These are phyloP conservation scores for Cyclocybe aegerita DNA, from an alignment of 768 basidiomycete species.

Conservation along the genomic window DNA sequence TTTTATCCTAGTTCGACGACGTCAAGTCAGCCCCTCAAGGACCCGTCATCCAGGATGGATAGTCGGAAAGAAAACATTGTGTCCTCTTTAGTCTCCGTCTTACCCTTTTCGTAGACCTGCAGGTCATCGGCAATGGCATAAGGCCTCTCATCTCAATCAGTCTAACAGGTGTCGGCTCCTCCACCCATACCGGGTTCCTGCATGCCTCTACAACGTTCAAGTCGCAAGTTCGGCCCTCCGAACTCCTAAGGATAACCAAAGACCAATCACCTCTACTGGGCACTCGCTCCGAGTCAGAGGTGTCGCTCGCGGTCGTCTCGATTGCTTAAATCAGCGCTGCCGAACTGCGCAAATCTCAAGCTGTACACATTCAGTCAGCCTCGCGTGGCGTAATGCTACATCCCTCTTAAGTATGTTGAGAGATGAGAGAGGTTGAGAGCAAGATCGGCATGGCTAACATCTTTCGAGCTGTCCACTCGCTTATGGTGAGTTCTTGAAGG, in stretches of 20 bases:
- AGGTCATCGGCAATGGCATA: conserved; percentile 29
- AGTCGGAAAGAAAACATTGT: conserved; percentile 35
- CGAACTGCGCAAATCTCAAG: conserved; percentile 19
- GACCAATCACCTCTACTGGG: conserved; percentile 29
- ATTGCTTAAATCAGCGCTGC: conserved; percentile 28
- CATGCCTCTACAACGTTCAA: conserved; percentile 28
- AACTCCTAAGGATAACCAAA: conserved; percentile 20
- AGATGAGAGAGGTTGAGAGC: too few species aligned
- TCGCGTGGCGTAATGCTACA: conserved; percentile 38
- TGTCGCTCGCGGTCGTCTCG: conserved; percentile 30
- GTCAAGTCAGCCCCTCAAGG: conserved; percentile 29
- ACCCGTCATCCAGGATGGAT: conserved; percentile 38
- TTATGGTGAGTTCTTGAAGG: conserved; percentile 27
- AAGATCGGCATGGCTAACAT: conserved; percentile 34
- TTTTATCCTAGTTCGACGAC: conserved; percentile 22
- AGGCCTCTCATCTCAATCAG: conserved; percentile 27
- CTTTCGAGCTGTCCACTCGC: conserved; percentile 44
- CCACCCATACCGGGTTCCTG: conserved; percentile 28
- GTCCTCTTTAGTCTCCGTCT: conserved; percentile 7
- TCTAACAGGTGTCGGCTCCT: conserved; percentile 20
- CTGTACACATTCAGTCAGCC: conserved; percentile 57
- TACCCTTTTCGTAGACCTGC: conserved; percentile 20
- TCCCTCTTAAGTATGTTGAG: conserved; percentile 40
- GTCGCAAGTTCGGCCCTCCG: conserved; percentile 23
- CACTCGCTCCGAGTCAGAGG: conserved; percentile 36